Conservation (phyloP, 805 yeast genomes). For the Danielozyma ontarioensis region DNA sequence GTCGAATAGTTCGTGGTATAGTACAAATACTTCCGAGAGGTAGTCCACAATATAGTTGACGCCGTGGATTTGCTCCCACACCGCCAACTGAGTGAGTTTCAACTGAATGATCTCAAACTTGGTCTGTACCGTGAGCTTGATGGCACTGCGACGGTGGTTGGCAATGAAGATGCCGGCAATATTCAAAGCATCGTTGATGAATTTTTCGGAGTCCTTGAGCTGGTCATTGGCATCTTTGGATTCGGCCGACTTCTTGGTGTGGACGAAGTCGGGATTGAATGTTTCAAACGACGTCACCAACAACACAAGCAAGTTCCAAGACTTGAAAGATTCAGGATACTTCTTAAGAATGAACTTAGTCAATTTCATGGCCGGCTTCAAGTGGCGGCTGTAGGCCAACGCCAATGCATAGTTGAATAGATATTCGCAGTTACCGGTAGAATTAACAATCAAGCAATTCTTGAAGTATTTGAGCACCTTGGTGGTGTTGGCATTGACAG, state of each 20-base stretch:
- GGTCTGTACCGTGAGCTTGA: conserved; percentile 19
- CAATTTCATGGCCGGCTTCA: conserved; percentile 39
- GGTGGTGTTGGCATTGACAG: conserved; percentile 10
- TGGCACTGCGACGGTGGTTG: conserved; percentile 21
- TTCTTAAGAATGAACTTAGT: conserved; percentile 46
- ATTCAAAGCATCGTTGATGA: conserved; percentile 48
- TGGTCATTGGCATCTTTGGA: background rate
- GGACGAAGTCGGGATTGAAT: conserved; percentile 16
- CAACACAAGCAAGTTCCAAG: conserved; percentile 65
- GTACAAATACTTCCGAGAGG: conserved; percentile 60
- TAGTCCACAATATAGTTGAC: conserved; percentile 52
- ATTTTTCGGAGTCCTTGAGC: conserved; percentile 46
- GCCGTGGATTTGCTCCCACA: conserved; percentile 61
- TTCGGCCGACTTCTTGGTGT: background rate
- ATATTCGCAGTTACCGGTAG: conserved; percentile 24
- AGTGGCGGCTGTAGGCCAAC: conserved; percentile 39
- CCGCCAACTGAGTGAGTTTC: conserved; percentile 68
- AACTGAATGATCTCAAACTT: conserved; percentile 57
- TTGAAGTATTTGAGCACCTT: conserved; percentile 23
- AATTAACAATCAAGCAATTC: conserved; percentile 30
- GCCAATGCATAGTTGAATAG: conserved; percentile 46
- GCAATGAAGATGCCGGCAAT: conserved; percentile 30
- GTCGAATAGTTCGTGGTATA: conserved; percentile 49
- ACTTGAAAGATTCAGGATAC: conserved; percentile 51
- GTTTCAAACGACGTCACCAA: conserved; percentile 60